Percentiles rank a stretch among this genome's conserved stretches.
Evolutionary conservation across 2,329 filamentous ascomycete species (phyloP).

Genomic region (Ceratocystis alfenasii): DNA sequence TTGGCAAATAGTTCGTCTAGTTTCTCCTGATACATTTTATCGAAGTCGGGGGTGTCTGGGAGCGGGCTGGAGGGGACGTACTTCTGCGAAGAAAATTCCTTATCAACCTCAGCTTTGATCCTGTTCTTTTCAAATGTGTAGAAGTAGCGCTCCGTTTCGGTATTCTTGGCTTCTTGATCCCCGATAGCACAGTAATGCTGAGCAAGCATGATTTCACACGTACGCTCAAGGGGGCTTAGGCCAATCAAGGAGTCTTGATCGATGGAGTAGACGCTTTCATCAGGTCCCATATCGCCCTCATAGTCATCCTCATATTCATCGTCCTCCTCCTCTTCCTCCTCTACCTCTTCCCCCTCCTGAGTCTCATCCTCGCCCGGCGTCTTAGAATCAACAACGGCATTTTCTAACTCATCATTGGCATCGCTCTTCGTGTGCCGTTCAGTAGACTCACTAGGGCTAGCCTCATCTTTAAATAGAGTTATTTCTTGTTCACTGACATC

Average conservation of each 20-base stretch:
- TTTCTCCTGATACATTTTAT: neutral
- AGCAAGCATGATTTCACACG: conserved; percentile 10
- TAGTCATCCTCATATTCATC: neutral
- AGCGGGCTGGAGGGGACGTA: neutral
- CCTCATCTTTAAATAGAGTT: neutral
- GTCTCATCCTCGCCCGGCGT: conserved; percentile 5
- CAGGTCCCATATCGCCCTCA: neutral
- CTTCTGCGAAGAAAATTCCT: neutral
- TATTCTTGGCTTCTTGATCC: neutral
- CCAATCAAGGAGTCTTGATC: neutral
- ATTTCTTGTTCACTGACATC: neutral
- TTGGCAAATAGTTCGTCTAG: neutral
- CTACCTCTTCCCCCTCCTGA: neutral
- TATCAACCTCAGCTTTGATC: conserved; percentile 4
- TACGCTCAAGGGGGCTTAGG: conserved; percentile 5
- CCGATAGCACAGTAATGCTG: conserved; percentile 9
- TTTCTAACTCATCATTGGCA: neutral
- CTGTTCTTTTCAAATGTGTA: conserved; percentile 5
- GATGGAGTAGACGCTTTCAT: conserved; percentile 2
- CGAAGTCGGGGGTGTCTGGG: neutral
- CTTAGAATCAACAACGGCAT: neutral
- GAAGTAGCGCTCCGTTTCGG: neutral
- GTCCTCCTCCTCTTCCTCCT: neutral
- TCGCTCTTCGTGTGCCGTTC: neutral
- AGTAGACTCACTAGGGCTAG: neutral